These are phyloP conservation scores for Rhizophora mangle DNA, from an alignment of 345 rosid species.

Conservation along the genomic window DNA sequence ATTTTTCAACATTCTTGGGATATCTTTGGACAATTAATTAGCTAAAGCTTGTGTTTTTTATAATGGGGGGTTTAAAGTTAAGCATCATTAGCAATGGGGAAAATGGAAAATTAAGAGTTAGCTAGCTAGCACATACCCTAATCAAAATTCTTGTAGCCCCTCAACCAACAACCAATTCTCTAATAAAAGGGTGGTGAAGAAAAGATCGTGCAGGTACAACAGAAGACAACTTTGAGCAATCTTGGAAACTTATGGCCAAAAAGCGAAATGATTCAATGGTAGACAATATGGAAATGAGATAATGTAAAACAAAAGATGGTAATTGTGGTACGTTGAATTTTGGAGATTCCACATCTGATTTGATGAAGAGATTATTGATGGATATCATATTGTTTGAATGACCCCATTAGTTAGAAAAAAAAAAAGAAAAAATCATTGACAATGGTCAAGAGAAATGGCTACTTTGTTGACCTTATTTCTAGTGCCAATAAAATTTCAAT, in stretches of 20 bases:
- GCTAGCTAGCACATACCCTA: background rate
- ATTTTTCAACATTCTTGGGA: too few species aligned
- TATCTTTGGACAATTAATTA: too few species aligned
- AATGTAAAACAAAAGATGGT: conserved; percentile 14
- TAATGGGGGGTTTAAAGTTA: conserved; percentile 12
- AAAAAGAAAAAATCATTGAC: conserved; percentile 11
- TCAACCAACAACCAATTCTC: conserved; percentile 12
- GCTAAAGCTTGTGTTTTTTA: too few species aligned
- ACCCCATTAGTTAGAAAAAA: background rate
- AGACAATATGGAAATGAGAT: conserved; percentile 11
- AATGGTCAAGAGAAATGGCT: conserved; percentile 6
- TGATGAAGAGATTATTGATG: conserved; percentile 26
- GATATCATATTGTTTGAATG: conserved; percentile 14
- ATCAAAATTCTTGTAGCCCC: background rate
- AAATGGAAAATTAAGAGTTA: background rate
- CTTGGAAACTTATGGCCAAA: background rate
- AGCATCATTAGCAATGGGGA: conserved; percentile 1
- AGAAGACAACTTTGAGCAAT: background rate
- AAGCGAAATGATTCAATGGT: conserved; percentile 16
- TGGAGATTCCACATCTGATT: conserved; percentile 12
- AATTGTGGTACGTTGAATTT: conserved; percentile 23
- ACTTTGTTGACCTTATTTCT: conserved; percentile 12
- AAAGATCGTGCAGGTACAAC: background rate
- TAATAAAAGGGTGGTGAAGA: background rate
- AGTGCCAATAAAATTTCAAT: background rate